Evolutionary conservation across 306 rosid genomes (phyloP).

Genomic region (Cicer cuneatum): DNA sequence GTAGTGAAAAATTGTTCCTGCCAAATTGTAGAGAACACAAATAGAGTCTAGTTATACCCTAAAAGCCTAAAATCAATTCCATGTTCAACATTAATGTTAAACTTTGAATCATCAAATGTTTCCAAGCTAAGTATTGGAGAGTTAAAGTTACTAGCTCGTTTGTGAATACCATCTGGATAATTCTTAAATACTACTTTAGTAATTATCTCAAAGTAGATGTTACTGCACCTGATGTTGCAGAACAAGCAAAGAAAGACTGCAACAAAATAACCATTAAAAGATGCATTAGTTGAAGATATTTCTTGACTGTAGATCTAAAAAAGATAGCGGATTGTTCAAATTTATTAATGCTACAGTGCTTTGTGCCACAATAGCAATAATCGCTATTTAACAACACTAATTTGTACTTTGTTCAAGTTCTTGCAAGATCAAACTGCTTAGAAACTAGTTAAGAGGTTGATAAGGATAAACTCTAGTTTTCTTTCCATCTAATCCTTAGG

Average conservation of each 20-base stretch:
- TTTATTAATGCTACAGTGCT: too few species aligned
- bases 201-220: slow-evolving; percentile 58
- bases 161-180: slow-evolving; percentile 73
- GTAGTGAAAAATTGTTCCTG: slow-evolving; percentile 8
- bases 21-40: not conserved
- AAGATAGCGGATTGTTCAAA: too few species aligned
- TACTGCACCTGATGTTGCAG: slow-evolving; percentile 85
- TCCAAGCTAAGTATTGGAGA: not conserved
- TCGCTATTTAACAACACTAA: too few species aligned
- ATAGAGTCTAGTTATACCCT: too few species aligned
- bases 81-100: slow-evolving; percentile 16
- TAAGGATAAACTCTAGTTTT: too few species aligned
- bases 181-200: slow-evolving; percentile 74
- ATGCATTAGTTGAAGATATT: not conserved
- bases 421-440: too few species aligned
- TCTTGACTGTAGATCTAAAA: too few species aligned
- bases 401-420: too few species aligned
- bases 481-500: too few species aligned
- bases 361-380: too few species aligned
- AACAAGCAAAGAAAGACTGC: slow-evolving; percentile 85
- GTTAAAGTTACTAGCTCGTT: slow-evolving; percentile 70
- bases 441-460: too few species aligned
- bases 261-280: not conserved
- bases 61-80: slow-evolving; percentile 9
- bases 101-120: slow-evolving; percentile 10